Evolutionary conservation across 768 basidiomycete species (phyloP).

Genomic region (Amanita pseudoporphyria): DNA sequence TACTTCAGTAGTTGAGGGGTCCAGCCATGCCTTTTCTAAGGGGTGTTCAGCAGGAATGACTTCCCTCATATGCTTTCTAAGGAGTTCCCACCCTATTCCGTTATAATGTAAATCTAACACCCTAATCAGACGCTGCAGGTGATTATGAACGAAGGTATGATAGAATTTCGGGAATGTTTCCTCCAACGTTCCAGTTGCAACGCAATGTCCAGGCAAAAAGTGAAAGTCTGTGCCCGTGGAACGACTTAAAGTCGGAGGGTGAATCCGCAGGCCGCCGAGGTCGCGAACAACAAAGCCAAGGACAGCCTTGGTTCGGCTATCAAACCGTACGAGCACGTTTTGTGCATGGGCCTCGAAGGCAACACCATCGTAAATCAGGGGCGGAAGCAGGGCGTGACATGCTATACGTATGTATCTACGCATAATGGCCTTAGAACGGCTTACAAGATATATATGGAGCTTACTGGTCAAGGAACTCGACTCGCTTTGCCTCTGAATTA

Average conservation of each 20-base stretch:
- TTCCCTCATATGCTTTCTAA: conserved; percentile 33
- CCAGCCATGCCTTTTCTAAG: conserved; percentile 39
- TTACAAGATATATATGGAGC: conserved; percentile 3
- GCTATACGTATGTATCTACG: conserved; percentile 41
- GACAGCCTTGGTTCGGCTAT: conserved; percentile 29
- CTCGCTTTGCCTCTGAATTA: conserved; percentile 35
- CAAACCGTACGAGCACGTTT: conserved; percentile 41
- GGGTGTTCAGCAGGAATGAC: conserved; percentile 36
- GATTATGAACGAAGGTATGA: conserved; percentile 51
- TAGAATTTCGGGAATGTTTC: conserved; percentile 50
- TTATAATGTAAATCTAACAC: conserved; percentile 42
- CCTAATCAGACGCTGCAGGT: conserved; percentile 46
- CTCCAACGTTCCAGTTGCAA: conserved; percentile 35
- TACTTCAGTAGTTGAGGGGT: conserved; percentile 27
- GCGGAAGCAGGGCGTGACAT: conserved; percentile 41
- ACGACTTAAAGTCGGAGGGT: conserved; percentile 35
- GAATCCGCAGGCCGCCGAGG: conserved; percentile 47
- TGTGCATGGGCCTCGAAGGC: conserved; percentile 56
- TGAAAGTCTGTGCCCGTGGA: conserved; percentile 42
- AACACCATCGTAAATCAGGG: conserved; percentile 44
- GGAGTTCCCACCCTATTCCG: conserved; percentile 41
- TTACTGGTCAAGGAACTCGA: conserved; percentile 37
- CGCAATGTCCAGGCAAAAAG: conserved; percentile 44
- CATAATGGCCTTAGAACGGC: background rate
- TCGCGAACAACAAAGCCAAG: conserved; percentile 48